Evolutionary conservation across 2,329 filamentous ascomycete genomes (phyloP).

Genomic region (Cladosporium sp.): DNA sequence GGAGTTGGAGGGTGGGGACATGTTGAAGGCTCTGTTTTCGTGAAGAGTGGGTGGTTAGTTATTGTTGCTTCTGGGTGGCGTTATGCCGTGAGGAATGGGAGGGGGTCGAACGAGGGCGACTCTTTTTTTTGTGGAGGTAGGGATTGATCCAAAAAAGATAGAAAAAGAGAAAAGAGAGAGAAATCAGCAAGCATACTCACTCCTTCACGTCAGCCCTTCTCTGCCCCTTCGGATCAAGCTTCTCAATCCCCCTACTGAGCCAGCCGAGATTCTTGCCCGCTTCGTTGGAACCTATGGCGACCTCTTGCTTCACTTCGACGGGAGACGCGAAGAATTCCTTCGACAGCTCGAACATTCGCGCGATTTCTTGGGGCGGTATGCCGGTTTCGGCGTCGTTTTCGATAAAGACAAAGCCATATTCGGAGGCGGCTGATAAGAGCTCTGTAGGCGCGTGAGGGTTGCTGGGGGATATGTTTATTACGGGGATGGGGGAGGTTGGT

Average conservation of each 20-base stretch:
- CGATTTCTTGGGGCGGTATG: conserved; percentile 63
- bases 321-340: conserved; percentile 67
- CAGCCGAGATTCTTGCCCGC: conserved; percentile 75
- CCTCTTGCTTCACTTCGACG: conserved; percentile 66
- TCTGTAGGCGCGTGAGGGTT: conserved; percentile 58
- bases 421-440: conserved; percentile 73
- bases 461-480: conserved; percentile 73
- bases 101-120: no score
- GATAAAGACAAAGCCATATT: conserved; percentile 88
- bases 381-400: conserved; percentile 51
- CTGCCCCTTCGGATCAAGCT: conserved; percentile 78
- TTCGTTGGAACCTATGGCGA: conserved; percentile 63
- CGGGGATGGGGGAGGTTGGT: conserved; percentile 54
- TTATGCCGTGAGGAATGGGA: no score
- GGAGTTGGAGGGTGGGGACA: conserved; percentile 65
- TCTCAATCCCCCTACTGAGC: conserved; percentile 84
- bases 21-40: conserved; percentile 92
- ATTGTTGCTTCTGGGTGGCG: background rate
- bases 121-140: no score
- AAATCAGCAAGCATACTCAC: conserved; percentile 36
- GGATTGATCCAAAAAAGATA: no score
- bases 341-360: conserved; percentile 71
- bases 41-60: background rate
- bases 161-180: no score
- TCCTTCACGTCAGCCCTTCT: conserved; percentile 76